Base-by-base conservation (phyloP, 1,284 basidiomycete genomes). In the Moniliella sp. region DNA sequence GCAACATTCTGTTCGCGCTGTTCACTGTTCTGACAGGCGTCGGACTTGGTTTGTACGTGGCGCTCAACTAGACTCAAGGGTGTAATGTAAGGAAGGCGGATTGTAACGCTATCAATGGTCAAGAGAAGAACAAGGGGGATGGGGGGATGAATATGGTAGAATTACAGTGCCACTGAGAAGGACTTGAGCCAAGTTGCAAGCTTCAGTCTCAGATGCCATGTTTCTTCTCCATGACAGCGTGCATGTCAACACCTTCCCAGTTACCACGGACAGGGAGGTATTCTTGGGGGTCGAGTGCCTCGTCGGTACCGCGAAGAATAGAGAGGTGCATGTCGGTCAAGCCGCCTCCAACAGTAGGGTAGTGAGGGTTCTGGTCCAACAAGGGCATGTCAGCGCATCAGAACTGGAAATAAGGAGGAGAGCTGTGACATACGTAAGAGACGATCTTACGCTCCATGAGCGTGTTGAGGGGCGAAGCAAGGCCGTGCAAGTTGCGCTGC, bases 381-480 rank as follows among this genome's bases (percentile, higher is more conserved):
- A n/a, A n/a, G n/a, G n/a, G n/a, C n/a, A n/a, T n/a, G n/a, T n/a
- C n/a, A n/a, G n/a, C n/a, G n/a, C n/a, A n/a, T n/a, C n/a, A 23
- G 12, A 10, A 5, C 5, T 27, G 7, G 7, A 18, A 14, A 15
- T 7, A 12, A 18, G 11, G 10, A 5, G 8, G 10, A 4, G 2
- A 5, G 19, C 15, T 5, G 21, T 7, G n/a, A 2, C 74, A 52
- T 50, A 84, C 84, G 39, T 72, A 62, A 31, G 71, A 63, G 10
- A 82, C 80, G 29, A 84, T 70, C 67, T 78, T 79, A 50, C 84
- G 71, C 62, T 97, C 88, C 88, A 97, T 94, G 48, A 88, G 67
- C 36, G 74, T 66, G 27, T 84, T 71, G 59, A 91, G 71, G 4
- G 88, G 88, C 21, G 78, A 75, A 46, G 80, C 79, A 44, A 94